These are phyloP conservation scores for Stentor roeselii DNA, from an alignment of 73 alveolate species.

Conservation along the genomic window DNA sequence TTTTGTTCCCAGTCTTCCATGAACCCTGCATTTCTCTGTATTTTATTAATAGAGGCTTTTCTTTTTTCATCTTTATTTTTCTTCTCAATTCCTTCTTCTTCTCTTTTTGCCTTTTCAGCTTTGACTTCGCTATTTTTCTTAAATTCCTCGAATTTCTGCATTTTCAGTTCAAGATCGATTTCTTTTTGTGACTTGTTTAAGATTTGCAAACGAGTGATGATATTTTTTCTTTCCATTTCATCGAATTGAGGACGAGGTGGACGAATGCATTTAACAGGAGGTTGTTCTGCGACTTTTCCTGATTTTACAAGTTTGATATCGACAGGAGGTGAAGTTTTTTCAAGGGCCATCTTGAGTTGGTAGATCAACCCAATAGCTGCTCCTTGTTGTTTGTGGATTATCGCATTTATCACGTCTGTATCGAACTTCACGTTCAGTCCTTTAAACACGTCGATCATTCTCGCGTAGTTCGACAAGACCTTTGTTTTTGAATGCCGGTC, in stretches of 20 bases:
- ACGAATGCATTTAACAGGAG: slow-evolving; percentile 67
- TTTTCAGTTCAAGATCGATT: slow-evolving; percentile 76
- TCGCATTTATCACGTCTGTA: slow-evolving; percentile 68
- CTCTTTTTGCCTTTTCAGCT: slow-evolving; percentile 64
- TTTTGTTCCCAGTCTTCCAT: slow-evolving; percentile 96
- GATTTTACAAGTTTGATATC: slow-evolving; percentile 59
- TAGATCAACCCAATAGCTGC: slow-evolving; percentile 70
- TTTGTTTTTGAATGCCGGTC: slow-evolving; percentile 75
- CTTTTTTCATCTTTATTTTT: slow-evolving; percentile 83
- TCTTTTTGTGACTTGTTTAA: slow-evolving; percentile 85
- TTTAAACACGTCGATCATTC: slow-evolving; percentile 78
- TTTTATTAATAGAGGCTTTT: slow-evolving; percentile 80
- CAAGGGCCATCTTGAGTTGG: slow-evolving; percentile 64
- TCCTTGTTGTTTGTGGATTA: slow-evolving; percentile 82
- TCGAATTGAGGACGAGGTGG: slow-evolving; percentile 65
- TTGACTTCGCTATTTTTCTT: slow-evolving; percentile 61
- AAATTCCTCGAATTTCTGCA: slow-evolving; percentile 80
- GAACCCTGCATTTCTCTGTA: slow-evolving; percentile 95
- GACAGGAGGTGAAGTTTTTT: slow-evolving; percentile 54
- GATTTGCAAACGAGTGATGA: slow-evolving; percentile 61
- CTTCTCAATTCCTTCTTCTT: slow-evolving; percentile 68
- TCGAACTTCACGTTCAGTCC: slow-evolving; percentile 84
- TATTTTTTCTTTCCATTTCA: slow-evolving; percentile 53
- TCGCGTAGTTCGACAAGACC: slow-evolving; percentile 79
- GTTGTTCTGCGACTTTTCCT: slow-evolving; percentile 63